Conservation (phyloP, 352 stramenopile genomes). For the Phytophthora agathidicida region DNA sequence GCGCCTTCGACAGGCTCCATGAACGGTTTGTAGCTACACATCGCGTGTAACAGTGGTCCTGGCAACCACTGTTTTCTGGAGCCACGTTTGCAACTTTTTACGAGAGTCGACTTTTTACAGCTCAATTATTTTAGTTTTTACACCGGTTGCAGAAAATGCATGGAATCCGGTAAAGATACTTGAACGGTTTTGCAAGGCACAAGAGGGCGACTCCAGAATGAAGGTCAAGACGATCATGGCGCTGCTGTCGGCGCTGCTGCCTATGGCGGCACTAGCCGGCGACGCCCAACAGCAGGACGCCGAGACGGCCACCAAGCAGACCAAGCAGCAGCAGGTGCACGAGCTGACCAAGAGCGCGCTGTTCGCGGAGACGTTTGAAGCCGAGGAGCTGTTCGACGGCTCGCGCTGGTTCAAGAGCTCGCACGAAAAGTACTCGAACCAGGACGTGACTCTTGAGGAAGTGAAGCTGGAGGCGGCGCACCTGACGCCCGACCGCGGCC, state of each 20-base stretch:
- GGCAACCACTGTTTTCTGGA: too few species aligned
- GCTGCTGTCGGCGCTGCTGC: conserved; percentile 51
- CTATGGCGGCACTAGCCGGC: conserved; percentile 22
- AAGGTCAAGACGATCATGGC: conserved; percentile 53
- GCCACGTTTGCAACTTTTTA: too few species aligned
- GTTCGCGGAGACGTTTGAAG: conserved; percentile 85
- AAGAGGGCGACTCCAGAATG: conserved; percentile 38
- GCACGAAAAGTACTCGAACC: conserved; percentile 80
- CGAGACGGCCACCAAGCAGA: neutral
- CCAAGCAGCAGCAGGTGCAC: conserved; percentile 45
- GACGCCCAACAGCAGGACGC: conserved; percentile 12
- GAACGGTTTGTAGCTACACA: too few species aligned
- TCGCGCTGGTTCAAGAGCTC: conserved; percentile 85
- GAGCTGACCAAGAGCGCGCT: conserved; percentile 60
- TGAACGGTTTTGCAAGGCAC: too few species aligned
- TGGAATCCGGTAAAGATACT: too few species aligned
- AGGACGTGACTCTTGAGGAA: conserved; percentile 72
- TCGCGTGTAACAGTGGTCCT: too few species aligned
- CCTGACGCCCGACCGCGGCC: conserved; percentile 62
- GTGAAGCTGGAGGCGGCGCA: conserved; percentile 64
- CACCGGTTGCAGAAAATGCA: too few species aligned
- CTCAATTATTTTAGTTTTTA: too few species aligned
- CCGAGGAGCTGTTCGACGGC: conserved; percentile 58
- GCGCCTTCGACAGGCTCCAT: too few species aligned
- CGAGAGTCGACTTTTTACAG: too few species aligned